These are phyloP conservation scores for Aspergillus viridinutans DNA, from an alignment of 2,329 filamentous ascomycete species.

Conservation along the genomic window DNA sequence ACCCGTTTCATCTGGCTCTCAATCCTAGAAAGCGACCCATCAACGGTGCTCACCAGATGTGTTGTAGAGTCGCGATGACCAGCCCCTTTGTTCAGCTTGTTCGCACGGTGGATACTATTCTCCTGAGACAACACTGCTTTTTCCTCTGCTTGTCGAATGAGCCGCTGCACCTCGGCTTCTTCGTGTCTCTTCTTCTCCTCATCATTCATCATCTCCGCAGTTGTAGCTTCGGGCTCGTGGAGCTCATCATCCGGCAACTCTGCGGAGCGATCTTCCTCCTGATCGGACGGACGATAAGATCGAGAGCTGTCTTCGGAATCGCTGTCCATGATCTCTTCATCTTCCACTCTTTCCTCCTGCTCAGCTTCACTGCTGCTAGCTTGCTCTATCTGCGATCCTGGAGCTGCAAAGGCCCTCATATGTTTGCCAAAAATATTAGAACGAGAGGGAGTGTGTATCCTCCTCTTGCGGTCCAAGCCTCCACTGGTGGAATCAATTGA, in stretches of 20 bases:
- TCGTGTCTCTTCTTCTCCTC: constrained; percentile 51
- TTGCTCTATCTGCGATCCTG: constrained; percentile 43
- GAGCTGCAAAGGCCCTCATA: constrained; percentile 53
- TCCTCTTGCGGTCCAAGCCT: constrained; percentile 35
- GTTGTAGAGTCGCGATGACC: constrained; percentile 40
- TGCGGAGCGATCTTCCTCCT: constrained; percentile 11
- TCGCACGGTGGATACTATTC: constrained; percentile 39
- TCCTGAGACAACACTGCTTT: constrained; percentile 40
- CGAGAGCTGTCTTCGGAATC: constrained; percentile 7
- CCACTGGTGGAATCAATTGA: constrained; percentile 16
- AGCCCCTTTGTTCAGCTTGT: constrained; percentile 41
- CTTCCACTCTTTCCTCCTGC: constrained; percentile 15
- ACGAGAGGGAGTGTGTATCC: constrained; percentile 34
- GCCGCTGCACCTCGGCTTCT: constrained; percentile 40
- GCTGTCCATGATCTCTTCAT: constrained; percentile 1
- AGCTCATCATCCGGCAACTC: neutral
- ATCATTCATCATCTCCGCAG: constrained; percentile 50
- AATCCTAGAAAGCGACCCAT: constrained; percentile 35
- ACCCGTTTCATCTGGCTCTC: constrained; percentile 29
- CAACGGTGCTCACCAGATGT: constrained; percentile 36
- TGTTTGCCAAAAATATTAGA: constrained; percentile 42
- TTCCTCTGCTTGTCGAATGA: constrained; percentile 46
- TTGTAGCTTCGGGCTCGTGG: constrained; percentile 11
- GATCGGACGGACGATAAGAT: constrained; percentile 10
- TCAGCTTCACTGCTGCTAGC: constrained; percentile 14